Evolutionary conservation across 495 filamentous ascomycete species (phyloP).

Genomic region (Poronia punctata): DNA sequence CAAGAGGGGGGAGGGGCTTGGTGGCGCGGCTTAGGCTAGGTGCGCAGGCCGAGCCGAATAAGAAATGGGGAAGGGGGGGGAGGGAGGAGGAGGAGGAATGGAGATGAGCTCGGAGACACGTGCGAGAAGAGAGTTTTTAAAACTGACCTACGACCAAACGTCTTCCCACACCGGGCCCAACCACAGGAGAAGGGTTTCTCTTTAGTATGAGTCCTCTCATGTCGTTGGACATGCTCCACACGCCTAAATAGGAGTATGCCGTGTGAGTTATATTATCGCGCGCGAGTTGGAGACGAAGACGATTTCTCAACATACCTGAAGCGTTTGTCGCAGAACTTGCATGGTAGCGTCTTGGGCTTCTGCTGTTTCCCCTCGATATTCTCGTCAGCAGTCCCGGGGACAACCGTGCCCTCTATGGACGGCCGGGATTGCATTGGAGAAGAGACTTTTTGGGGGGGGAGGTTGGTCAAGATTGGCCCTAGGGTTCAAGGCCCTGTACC

Average conservation of each 20-base stretch:
- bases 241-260: slow-evolving; percentile 38
- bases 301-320: slow-evolving; percentile 42
- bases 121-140: too few species aligned
- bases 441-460: slow-evolving; percentile 14
- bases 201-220: slow-evolving; percentile 56
- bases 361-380: slow-evolving; percentile 42
- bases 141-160: slow-evolving; percentile 50
- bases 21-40: slow-evolving; percentile 9
- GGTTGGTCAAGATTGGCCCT: slow-evolving; percentile 33
- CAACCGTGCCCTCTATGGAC: slow-evolving; percentile 40
- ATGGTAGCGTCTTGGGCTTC: slow-evolving; percentile 48
- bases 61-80: slow-evolving; percentile 13
- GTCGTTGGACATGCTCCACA: slow-evolving; percentile 54
- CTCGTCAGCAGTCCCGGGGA: slow-evolving; percentile 35
- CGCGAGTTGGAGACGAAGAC: slow-evolving; percentile 33
- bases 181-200: slow-evolving; percentile 51
- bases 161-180: slow-evolving; percentile 49
- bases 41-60: background rate
- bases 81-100: slow-evolving; percentile 11
- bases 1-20: background rate
- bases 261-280: slow-evolving; percentile 30
- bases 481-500: slow-evolving; percentile 27
- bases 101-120: slow-evolving; percentile 9
- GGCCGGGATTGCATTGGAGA: slow-evolving; percentile 42
- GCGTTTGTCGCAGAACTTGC: slow-evolving; percentile 48